phyloP scores from a whole-genome alignment of 768 basidiomycete species.

The Dacryopinax spathularia region DNA sequence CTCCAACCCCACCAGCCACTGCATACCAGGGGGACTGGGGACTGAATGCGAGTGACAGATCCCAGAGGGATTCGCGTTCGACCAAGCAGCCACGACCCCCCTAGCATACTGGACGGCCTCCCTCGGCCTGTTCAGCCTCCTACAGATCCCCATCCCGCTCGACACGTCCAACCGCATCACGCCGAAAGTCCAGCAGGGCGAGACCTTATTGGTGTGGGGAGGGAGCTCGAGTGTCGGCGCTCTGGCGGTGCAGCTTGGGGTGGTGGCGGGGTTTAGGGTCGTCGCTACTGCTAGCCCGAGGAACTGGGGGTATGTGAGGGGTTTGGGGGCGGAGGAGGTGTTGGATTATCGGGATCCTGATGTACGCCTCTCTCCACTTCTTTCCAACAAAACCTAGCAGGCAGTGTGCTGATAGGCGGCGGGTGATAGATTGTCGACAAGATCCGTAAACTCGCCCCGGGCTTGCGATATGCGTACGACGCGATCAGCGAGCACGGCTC shows the following conservation, averaged over 20 bases:
- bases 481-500: background rate
- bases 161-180: background rate
- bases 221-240: background rate
- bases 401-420: too few species aligned
- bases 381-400: too few species aligned
- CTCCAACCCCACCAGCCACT: background rate
- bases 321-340: conserved; percentile 26
- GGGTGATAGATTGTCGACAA: background rate
- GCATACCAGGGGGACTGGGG: too few species aligned
- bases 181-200: background rate
- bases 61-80: conserved; percentile 34
- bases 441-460: background rate
- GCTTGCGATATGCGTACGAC: background rate
- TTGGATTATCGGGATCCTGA: conserved; percentile 17
- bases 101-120: conserved; percentile 37
- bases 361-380: too few species aligned
- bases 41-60: too few species aligned
- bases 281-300: conserved; percentile 25
- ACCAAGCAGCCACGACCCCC: conserved; percentile 38
- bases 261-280: conserved; percentile 22
- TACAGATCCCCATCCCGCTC: conserved; percentile 3
- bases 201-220: background rate
- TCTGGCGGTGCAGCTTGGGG: conserved; percentile 21
- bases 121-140: conserved; percentile 29
- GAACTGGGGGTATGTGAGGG: conserved; percentile 27